These are phyloP conservation scores for Hippophae rhamnoides DNA, from an alignment of 306 rosid genomes.

Conservation along the genomic window DNA sequence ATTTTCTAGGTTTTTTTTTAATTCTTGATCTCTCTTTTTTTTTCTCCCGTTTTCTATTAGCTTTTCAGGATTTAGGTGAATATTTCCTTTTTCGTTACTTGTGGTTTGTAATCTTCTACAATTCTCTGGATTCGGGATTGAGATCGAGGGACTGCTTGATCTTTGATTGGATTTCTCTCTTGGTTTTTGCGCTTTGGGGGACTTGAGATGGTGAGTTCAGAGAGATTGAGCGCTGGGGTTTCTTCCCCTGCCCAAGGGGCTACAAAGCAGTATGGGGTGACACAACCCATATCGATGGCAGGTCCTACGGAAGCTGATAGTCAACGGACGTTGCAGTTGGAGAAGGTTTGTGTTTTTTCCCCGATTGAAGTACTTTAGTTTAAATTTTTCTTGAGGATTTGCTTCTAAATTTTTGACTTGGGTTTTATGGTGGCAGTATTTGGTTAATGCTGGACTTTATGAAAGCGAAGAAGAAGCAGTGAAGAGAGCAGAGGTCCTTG, in stretches of 20 bases:
- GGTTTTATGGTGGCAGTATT: constrained; percentile 19
- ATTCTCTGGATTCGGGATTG: too few species aligned
- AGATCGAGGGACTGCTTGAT: too few species aligned
- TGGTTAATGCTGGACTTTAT: constrained; percentile 46
- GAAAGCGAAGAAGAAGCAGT: constrained; percentile 54
- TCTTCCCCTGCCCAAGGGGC: constrained; percentile 18
- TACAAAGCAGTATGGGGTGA: constrained; percentile 46
- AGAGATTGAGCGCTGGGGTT: constrained; percentile 25
- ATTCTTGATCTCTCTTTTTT: too few species aligned
- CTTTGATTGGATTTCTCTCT: too few species aligned
- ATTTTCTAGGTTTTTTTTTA: too few species aligned
- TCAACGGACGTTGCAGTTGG: constrained; percentile 35
- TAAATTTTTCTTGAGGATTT: neutral
- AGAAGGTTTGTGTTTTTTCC: constrained; percentile 42
- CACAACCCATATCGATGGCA: constrained; percentile 55
- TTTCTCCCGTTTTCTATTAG: too few species aligned
- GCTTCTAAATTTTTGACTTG: too few species aligned
- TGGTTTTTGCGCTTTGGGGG: too few species aligned
- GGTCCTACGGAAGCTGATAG: constrained; percentile 45
- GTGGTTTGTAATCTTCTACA: too few species aligned
- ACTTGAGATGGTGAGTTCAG: constrained; percentile 44
- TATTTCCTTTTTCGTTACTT: too few species aligned
- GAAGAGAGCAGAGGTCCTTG: constrained; percentile 56
- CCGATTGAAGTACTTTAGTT: neutral
- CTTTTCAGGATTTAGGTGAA: too few species aligned